Conservation (phyloP, 2,329 filamentous ascomycete genomes). For the Colletotrichum coccodes region DNA sequence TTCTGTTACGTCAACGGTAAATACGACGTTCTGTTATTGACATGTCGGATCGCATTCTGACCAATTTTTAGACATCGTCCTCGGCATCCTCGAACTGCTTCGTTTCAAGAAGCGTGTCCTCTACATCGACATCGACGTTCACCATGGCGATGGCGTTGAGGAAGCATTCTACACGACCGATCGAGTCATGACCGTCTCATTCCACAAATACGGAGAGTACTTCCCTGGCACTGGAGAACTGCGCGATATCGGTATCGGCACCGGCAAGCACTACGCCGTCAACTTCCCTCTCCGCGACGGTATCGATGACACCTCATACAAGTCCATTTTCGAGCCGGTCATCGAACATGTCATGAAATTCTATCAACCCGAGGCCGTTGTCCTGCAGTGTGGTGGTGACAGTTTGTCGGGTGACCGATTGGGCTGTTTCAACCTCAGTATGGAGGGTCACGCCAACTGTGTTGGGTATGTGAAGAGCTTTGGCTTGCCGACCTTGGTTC, state of each 20-base stretch:
- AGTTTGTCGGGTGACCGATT: slow-evolving; percentile 93
- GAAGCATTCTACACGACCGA: slow-evolving; percentile 94
- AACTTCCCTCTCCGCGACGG: slow-evolving; percentile 94
- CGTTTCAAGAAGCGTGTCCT: slow-evolving; percentile 94
- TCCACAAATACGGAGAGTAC: slow-evolving; percentile 97
- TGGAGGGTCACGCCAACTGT: slow-evolving; percentile 94
- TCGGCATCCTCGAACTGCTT: slow-evolving; percentile 92
- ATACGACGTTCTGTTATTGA: too few species aligned
- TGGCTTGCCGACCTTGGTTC: slow-evolving; percentile 85
- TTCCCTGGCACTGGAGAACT: slow-evolving; percentile 93
- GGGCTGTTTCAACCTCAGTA: slow-evolving; percentile 97
- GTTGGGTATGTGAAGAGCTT: slow-evolving; percentile 92
- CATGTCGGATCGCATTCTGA: neutral
- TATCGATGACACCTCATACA: slow-evolving; percentile 90
- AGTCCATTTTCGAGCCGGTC: slow-evolving; percentile 90
- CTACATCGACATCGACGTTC: slow-evolving; percentile 96
- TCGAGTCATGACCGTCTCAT: slow-evolving; percentile 91
- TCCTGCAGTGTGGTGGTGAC: slow-evolving; percentile 95
- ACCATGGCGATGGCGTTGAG: slow-evolving; percentile 93
- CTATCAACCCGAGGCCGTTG: slow-evolving; percentile 91
- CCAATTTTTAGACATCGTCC: slow-evolving; percentile 81
- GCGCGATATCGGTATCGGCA: slow-evolving; percentile 85
- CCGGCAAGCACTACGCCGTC: slow-evolving; percentile 88
- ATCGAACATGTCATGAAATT: slow-evolving; percentile 87
- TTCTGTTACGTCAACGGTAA: slow-evolving; percentile 98